These are phyloP conservation scores for Starmerella apis DNA, from an alignment of 805 yeast species.

Conservation along the genomic window DNA sequence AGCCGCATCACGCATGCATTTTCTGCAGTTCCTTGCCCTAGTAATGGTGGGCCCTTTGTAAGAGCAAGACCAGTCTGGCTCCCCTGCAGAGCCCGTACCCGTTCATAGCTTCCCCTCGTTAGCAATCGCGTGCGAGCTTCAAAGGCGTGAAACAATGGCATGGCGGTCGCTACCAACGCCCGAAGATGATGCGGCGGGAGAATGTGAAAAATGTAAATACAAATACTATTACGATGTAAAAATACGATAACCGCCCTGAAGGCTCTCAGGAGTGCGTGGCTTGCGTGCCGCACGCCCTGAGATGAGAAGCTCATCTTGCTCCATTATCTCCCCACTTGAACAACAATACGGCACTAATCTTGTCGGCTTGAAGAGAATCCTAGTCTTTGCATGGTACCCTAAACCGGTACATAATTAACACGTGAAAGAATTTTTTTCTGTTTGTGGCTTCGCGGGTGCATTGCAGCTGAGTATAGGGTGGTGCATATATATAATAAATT, in stretches of 20 bases:
- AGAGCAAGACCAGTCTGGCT: background rate
- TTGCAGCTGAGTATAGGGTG: background rate
- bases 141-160: no score
- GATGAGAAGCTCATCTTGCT: background rate
- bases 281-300: no score
- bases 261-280: no score
- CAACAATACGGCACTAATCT: background rate
- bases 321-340: background rate
- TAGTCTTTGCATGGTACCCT: no score
- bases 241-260: no score
- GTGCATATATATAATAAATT: background rate
- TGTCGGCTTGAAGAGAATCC: no score
- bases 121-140: no score
- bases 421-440: constrained; percentile 1
- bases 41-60: background rate
- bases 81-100: background rate
- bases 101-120: no score
- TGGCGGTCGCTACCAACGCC: background rate
- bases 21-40: background rate
- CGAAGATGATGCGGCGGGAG: background rate
- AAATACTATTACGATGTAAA: no score
- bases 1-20: background rate
- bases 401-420: no score
- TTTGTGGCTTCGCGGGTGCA: background rate
- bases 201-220: no score